Conservation (phyloP, 306 rosid genomes). For the peach (Prunus persica) region DNA sequence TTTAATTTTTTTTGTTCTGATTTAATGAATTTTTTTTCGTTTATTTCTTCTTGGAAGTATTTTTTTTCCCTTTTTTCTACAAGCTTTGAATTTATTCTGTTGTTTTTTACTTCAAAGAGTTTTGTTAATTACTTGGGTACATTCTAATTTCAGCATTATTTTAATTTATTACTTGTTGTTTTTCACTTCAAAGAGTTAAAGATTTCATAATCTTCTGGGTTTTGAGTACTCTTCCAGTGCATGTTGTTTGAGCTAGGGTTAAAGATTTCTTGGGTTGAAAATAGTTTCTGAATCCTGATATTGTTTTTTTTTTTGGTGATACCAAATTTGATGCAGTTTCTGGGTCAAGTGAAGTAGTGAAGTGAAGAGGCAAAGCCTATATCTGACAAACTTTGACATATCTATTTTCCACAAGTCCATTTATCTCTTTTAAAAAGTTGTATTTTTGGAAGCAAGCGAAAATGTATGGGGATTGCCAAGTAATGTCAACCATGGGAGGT, state of each 20-base stretch:
- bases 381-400: neutral
- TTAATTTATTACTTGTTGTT: neutral
- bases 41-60: no score
- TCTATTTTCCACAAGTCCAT: neutral
- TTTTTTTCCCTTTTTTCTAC: no score
- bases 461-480: conserved; percentile 98
- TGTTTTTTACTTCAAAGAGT: no score
- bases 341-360: neutral
- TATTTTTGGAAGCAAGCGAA: conserved; percentile 18
- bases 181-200: neutral
- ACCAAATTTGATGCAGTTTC: neutral
- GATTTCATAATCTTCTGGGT: neutral
- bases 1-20: neutral
- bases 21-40: no score
- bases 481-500: conserved; percentile 75
- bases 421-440: neutral
- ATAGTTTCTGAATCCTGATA: neutral
- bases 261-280: neutral
- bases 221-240: neutral
- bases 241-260: neutral
- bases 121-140: neutral
- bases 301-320: neutral
- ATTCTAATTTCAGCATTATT: neutral
- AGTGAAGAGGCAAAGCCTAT: conserved; percentile 1
- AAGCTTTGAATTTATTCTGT: no score